Conservation (phyloP, 495 filamentous ascomycete species). For the Margaritispora aquatica region DNA sequence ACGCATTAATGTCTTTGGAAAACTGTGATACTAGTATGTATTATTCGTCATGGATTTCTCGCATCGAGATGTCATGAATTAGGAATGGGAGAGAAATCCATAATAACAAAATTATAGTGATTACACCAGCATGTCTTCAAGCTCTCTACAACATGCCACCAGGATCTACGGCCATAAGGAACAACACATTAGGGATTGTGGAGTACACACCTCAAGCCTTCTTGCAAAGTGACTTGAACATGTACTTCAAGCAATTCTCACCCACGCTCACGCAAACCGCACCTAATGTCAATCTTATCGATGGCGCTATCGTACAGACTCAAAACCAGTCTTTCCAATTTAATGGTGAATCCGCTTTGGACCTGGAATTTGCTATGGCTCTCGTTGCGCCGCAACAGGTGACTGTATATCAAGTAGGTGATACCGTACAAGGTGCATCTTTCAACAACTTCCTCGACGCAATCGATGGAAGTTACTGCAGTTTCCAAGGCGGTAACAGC, state of each 20-base stretch:
- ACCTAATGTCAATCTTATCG: conserved; percentile 20
- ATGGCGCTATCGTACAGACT: conserved; percentile 13
- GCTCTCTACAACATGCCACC: conserved; percentile 23
- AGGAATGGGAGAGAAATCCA: neutral
- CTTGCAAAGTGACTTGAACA: conserved; percentile 49
- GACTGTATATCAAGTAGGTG: conserved; percentile 15
- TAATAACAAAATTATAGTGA: conserved; percentile 5
- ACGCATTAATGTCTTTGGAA: conserved; percentile 26
- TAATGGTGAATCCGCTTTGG: conserved; percentile 20
- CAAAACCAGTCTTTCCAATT: conserved; percentile 15
- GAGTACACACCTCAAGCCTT: conserved; percentile 35
- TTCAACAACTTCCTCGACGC: conserved; percentile 52
- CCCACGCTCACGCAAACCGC: conserved; percentile 27
- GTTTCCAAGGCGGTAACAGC: conserved; percentile 40
- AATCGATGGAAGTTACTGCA: conserved; percentile 60
- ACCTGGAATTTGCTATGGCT: conserved; percentile 25
- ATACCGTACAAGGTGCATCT: conserved; percentile 14
- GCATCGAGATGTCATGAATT: neutral
- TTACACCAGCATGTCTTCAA: conserved; percentile 29
- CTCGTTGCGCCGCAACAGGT: conserved; percentile 18
- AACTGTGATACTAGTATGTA: conserved; percentile 24
- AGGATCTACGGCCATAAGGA: conserved; percentile 19
- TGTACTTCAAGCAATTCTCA: conserved; percentile 49
- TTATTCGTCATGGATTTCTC: neutral
- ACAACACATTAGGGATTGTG: conserved; percentile 30